Evolutionary conservation across 2,329 filamentous ascomycete species (phyloP), one percentile per base, ranked within the genome.

Genomic region (Macrophomina phaseolina): DNA sequence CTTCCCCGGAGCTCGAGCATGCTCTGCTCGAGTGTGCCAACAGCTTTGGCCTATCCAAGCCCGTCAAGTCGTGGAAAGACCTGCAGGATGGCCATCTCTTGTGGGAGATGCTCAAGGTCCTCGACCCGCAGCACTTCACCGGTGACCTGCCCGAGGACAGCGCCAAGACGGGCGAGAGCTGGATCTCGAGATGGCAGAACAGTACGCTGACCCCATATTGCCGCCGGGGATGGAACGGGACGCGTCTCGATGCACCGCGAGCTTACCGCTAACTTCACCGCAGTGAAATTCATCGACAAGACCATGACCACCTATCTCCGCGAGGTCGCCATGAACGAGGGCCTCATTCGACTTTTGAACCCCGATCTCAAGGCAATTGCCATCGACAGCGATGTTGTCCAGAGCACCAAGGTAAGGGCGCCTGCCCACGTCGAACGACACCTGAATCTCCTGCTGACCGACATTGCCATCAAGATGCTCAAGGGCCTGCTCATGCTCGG

Each of bases 131-230:
- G 32, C 84, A 83, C 77, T 84, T 85, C 73, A 74, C 77, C 62
- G 81, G 80, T 63, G 74, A 73, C n/a, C 80, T 85, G 11, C 83
- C 83, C 23, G 82, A 84, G 67, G 75, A 75, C 60, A 75, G 80
- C 67, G 76, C 79, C 58, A 78, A 77, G 55, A 73, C 77, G n/a
- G 75, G 75, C 36, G 80, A 81, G 69, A 81, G 82, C 68, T 85
- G 82, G 82, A 84, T 83, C 60, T 79, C 81, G 55, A 77, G 80
- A 78, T 84, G 82, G 82, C 82, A 84, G 77, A 84, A 84, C 69
- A 72, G 70, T 76, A 66, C 16, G 68, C 40, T 30, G 6, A 36
- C 36, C 30, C 56, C 40, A 9, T 46, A 18, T 34, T 28, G 5
- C 40, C 40, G 40, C 40, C 48, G 56, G 28, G 40, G 40, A 23